Evolutionary conservation across 768 basidiomycete species (phyloP).

Genomic region (Chlorophyllum brunneum): DNA sequence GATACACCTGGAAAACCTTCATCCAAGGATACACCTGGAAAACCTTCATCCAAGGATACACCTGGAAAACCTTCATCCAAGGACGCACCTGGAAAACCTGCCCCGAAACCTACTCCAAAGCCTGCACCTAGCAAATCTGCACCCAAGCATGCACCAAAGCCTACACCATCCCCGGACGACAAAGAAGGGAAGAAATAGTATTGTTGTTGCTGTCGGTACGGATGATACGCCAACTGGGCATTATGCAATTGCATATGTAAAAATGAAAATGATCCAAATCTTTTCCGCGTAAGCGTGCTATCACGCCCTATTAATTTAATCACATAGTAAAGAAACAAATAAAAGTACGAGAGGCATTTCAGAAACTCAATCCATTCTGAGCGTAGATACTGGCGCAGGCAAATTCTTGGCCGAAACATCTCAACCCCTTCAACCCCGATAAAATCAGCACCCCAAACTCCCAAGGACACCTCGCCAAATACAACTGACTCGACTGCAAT

Average conservation of each 20-base stretch:
- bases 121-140: neutral
- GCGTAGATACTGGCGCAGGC: constrained; percentile 40
- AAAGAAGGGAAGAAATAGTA: too few relatives aligned
- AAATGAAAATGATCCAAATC: constrained; percentile 51
- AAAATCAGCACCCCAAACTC: constrained; percentile 50
- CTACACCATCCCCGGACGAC: constrained; percentile 19
- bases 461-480: constrained; percentile 65
- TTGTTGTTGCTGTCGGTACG: too few relatives aligned
- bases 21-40: too few relatives aligned
- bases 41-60: too few relatives aligned
- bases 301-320: neutral
- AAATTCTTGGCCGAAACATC: constrained; percentile 40
- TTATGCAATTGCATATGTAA: constrained; percentile 51
- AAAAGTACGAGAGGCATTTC: constrained; percentile 45
- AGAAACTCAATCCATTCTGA: constrained; percentile 51
- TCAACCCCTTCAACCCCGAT: constrained; percentile 45
- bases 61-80: too few relatives aligned
- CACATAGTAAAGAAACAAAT: neutral
- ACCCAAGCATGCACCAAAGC: constrained; percentile 18
- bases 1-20: too few relatives aligned
- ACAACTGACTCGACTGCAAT: constrained; percentile 46
- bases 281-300: constrained; percentile 51
- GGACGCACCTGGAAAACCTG: too few relatives aligned
- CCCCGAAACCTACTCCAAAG: neutral
- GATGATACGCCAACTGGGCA: neutral